Base-by-base conservation (phyloP, 2,329 filamentous ascomycete genomes). In the Microsporum ferrugineum region DNA sequence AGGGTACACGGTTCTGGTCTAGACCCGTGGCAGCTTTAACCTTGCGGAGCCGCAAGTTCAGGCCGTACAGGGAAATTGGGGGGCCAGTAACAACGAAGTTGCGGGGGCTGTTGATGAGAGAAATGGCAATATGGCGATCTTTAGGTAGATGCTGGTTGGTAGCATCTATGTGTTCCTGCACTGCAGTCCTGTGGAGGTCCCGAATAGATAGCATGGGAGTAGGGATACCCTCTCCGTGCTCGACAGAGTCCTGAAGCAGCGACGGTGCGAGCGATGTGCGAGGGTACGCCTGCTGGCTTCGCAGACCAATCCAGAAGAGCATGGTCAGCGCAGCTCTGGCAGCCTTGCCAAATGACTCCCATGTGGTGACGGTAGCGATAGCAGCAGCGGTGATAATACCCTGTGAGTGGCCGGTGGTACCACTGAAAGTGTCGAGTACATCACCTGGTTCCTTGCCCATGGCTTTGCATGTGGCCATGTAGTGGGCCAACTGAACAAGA, bases 201-300 rank as follows among this genome's bases (percentile, higher is more conserved):
- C 94, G 89, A 66, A 99, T 95, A 70, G 94, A 97, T 66, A 99
- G 79, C 94, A 99, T 99, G 47, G 94, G 95, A 1, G 94, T 97
- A 1, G 95, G 94, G 4, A 82, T 83, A n/a, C 95, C 95, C 77
- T 99, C 94, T 59, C 94, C 92, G 73, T 94, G 87, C 72, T 96
- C 92, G 66, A 90, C 82, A 0, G 94, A 96, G 76, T 99, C 94
- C 72, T 92, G 89, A 60, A 99, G 82, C 71, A 92, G 89, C 51
- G 85, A 88, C 0, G 94, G 95, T 2, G 91, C 90, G 69, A 99
- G 82, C 38, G 94, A 97, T 2, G 94, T 99, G 68, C 89, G 86
- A 43, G 94, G 95, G 76, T 96, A 99, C 1, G 91, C 91, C 76
- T 99, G 94, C 75, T 99, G 94, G 75, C 92, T 96, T 70, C 94